Evolutionary conservation across 2,329 filamentous ascomycete genomes (phyloP).

Genomic region (Raffaelea arxii): DNA sequence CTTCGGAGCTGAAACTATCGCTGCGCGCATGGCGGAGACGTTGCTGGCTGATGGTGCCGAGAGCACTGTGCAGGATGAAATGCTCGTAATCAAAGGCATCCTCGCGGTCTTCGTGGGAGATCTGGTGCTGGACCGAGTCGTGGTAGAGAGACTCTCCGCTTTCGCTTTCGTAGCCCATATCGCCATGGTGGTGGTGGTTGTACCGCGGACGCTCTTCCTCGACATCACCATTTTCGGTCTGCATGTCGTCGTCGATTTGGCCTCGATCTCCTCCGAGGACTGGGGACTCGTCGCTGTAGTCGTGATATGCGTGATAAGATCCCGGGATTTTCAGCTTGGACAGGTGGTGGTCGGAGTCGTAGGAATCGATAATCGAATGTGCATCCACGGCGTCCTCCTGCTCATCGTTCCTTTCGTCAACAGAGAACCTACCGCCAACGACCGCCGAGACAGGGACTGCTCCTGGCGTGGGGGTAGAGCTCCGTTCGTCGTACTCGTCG

Average conservation of each 20-base stretch:
- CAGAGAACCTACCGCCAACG: neutral
- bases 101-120: conserved; percentile 84
- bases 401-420: no score
- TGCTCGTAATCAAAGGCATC: conserved; percentile 96
- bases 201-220: neutral
- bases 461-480: neutral
- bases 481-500: no score
- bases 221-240: conserved; percentile 26
- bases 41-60: conserved; percentile 62
- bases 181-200: conserved; percentile 13
- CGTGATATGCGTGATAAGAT: conserved; percentile 1
- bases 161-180: conserved; percentile 43
- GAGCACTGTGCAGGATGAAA: conserved; percentile 87
- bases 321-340: neutral
- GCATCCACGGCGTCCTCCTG: no score
- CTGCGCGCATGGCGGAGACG: conserved; percentile 36
- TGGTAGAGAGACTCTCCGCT: conserved; percentile 56
- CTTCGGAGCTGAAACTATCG: conserved; percentile 48
- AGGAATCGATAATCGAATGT: no score
- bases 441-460: neutral
- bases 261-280: neutral
- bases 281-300: conserved; percentile 3
- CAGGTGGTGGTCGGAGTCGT: no score
- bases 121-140: conserved; percentile 45
- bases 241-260: conserved; percentile 28